These are phyloP conservation scores for Candida cerambycidarum DNA, from an alignment of 805 yeast genomes.

Conservation along the genomic window DNA sequence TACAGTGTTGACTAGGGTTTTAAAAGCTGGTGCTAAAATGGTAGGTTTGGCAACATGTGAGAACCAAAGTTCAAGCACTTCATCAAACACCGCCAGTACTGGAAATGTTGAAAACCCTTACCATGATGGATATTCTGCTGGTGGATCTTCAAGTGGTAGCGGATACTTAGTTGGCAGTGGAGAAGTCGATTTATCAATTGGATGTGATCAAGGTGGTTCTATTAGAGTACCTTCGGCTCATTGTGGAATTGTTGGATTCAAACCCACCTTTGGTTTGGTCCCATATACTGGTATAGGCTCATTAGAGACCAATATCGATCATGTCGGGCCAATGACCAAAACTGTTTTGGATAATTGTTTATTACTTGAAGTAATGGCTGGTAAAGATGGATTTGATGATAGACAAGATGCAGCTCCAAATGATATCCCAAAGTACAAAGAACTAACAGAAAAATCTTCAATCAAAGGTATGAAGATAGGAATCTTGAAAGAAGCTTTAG, in stretches of 20 bases:
- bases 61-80: conserved; percentile 17
- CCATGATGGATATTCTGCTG: conserved; percentile 22
- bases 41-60: conserved; percentile 18
- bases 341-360: conserved; percentile 15
- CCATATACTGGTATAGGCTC: conserved; percentile 18
- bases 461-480: conserved; percentile 18
- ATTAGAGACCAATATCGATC: conserved; percentile 17
- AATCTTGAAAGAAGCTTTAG: conserved; percentile 16
- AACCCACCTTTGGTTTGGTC: conserved; percentile 34
- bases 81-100: conserved; percentile 17
- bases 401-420: conserved; percentile 16
- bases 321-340: conserved; percentile 19
- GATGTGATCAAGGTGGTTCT: conserved; percentile 56
- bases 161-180: conserved; percentile 47
- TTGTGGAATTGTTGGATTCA: conserved; percentile 43
- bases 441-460: conserved; percentile 10
- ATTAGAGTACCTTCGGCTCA: conserved; percentile 49
- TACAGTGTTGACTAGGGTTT: conserved; percentile 13
- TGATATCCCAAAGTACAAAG: conserved; percentile 13
- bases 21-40: conserved; percentile 16
- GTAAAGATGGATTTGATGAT: conserved; percentile 18
- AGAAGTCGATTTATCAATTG: conserved; percentile 53
- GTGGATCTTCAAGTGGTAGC: conserved; percentile 57
- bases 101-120: conserved; percentile 18
- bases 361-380: conserved; percentile 16